Evolutionary conservation across 2,329 filamentous ascomycete species (phyloP).

Genomic region (Cladosporium cucumerinum): DNA sequence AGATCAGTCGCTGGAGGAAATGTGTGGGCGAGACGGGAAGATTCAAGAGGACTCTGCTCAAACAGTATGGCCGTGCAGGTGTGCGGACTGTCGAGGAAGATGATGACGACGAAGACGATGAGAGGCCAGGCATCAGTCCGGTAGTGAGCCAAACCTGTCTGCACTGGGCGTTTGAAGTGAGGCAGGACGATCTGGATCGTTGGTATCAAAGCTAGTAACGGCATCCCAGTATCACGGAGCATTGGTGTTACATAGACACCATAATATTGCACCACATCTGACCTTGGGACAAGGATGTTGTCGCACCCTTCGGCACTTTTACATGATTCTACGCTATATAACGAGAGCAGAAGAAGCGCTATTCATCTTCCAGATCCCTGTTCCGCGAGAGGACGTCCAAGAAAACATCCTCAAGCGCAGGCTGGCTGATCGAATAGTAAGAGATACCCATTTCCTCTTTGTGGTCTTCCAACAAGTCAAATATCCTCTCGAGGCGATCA

Average conservation of each 20-base stretch:
- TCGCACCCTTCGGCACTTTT: not conserved
- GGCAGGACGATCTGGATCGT: conserved; percentile 49
- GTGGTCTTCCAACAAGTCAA: conserved; percentile 67
- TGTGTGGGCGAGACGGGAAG: conserved; percentile 53
- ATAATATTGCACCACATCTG: not conserved
- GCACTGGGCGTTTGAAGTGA: conserved; percentile 54
- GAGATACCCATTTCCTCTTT: conserved; percentile 67
- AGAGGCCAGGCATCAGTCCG: conserved; percentile 46
- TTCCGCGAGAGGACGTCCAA: conserved; percentile 75
- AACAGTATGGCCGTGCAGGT: conserved; percentile 49
- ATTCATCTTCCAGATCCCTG: conserved; percentile 65
- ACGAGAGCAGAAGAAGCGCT: not conserved
- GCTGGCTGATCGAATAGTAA: conserved; percentile 79
- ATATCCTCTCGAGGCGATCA: conserved; percentile 46
- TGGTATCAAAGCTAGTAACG: conserved; percentile 22
- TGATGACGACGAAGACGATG: conserved; percentile 35
- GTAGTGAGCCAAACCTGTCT: conserved; percentile 57
- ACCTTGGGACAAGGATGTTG: not conserved
- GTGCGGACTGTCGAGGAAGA: conserved; percentile 47
- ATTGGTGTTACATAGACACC: not conserved
- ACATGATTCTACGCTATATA: not conserved
- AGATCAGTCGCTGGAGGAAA: conserved; percentile 51
- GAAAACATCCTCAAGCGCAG: conserved; percentile 85
- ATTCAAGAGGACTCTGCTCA: conserved; percentile 51
- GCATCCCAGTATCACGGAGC: not conserved